These are phyloP conservation scores for Orbilia brochopaga DNA, from an alignment of 2,329 filamentous ascomycete species.

Conservation along the genomic window DNA sequence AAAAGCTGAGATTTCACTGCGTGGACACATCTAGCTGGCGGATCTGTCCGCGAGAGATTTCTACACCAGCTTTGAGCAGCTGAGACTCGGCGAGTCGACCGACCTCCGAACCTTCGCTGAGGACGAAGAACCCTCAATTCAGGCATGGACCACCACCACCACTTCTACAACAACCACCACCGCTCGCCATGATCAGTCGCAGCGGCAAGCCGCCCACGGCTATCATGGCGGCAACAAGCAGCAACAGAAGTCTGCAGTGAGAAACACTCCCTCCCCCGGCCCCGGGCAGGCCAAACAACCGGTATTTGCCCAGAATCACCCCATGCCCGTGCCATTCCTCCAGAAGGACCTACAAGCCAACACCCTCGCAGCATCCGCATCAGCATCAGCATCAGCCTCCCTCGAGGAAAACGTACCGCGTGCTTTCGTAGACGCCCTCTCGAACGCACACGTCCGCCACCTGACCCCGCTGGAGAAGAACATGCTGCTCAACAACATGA, in stretches of 20 bases:
- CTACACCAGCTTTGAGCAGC: constrained; percentile 38
- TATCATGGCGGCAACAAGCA: constrained; percentile 18
- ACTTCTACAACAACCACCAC: neutral
- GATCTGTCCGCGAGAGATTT: constrained; percentile 47
- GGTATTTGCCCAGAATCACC: constrained; percentile 51
- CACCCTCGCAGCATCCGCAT: constrained; percentile 31
- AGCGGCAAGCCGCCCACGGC: constrained; percentile 23
- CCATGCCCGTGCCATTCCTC: constrained; percentile 13
- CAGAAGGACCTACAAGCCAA: constrained; percentile 23
- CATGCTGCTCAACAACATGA: constrained; percentile 26
- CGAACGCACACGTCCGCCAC: constrained; percentile 30
- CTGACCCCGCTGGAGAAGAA: constrained; percentile 27
- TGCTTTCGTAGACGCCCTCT: constrained; percentile 28
- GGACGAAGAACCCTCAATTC: constrained; percentile 34
- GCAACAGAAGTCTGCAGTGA: constrained; percentile 13
- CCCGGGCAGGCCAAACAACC: constrained; percentile 47
- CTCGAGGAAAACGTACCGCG: constrained; percentile 28
- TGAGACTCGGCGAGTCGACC: constrained; percentile 41
- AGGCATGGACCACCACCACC: constrained; percentile 16
- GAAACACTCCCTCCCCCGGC: constrained; percentile 25
- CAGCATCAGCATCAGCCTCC: constrained; percentile 33
- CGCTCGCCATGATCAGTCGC: constrained; percentile 5
- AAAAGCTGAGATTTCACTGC: constrained; percentile 16
- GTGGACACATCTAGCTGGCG: constrained; percentile 24
- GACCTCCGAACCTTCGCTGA: constrained; percentile 44